Percentiles rank a stretch among this genome's conserved stretches.
phyloP scores from a whole-genome alignment of 1,284 basidiomycete species.

The Pseudozyma tsukubaensis region DNA sequence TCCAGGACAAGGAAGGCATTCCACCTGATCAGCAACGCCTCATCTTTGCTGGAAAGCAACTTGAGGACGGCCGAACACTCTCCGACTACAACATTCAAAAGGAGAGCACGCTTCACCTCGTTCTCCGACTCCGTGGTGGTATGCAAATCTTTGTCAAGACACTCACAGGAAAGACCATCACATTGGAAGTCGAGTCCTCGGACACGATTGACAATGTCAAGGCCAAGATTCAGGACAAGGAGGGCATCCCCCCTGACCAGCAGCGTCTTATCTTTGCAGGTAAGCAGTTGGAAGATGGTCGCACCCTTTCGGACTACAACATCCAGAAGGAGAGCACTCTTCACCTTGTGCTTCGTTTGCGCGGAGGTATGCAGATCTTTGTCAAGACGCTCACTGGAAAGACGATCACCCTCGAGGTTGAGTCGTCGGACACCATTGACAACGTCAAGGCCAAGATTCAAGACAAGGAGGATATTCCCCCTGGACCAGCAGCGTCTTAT shows the following conservation, averaged over 20 bases:
- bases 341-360: constrained; percentile 89
- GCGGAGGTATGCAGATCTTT: constrained; percentile 74
- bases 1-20: constrained; percentile 69
- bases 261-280: constrained; percentile 67
- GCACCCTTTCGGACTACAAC: constrained; percentile 72
- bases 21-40: constrained; percentile 71
- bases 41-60: constrained; percentile 72
- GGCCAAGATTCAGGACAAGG: constrained; percentile 70
- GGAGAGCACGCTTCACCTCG: constrained; percentile 64
- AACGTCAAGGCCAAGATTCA: constrained; percentile 73
- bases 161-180: constrained; percentile 70
- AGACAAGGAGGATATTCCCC: constrained; percentile 69
- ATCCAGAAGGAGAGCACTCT: constrained; percentile 99
- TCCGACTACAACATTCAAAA: constrained; percentile 70
- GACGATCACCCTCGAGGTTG: constrained; percentile 93
- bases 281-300: constrained; percentile 67
- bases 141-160: constrained; percentile 63
- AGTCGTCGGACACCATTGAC: constrained; percentile 91
- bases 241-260: constrained; percentile 67
- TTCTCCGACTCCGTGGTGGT: constrained; percentile 65
- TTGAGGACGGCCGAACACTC: constrained; percentile 71
- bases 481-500: constrained; percentile 71
- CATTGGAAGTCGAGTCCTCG: constrained; percentile 66
- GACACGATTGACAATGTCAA: constrained; percentile 77
- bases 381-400: constrained; percentile 88